Conservation (phyloP, 2,329 filamentous ascomycete genomes). For the Fusarium sp. region DNA sequence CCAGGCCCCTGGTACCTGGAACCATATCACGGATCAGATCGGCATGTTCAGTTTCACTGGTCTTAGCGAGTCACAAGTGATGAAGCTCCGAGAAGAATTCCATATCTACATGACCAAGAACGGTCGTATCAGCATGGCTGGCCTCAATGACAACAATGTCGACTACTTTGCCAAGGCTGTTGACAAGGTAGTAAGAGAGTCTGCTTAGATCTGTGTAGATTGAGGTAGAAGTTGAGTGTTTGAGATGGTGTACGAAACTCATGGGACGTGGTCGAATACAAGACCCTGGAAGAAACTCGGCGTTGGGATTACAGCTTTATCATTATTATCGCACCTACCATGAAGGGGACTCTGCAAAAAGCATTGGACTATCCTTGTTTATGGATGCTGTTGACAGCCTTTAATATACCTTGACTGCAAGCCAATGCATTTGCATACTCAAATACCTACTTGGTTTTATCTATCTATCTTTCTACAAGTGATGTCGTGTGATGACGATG, state of each 20-base stretch:
- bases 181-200: conserved; percentile 75
- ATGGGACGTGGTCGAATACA: conserved; percentile 40
- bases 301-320: conserved; percentile 39
- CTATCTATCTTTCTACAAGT: background rate
- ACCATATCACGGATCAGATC: conserved; percentile 98
- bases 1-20: conserved; percentile 89
- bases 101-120: conserved; percentile 98
- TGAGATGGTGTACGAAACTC: conserved; percentile 36
- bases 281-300: conserved; percentile 36
- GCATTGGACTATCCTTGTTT: conserved; percentile 38
- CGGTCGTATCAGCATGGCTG: conserved; percentile 97
- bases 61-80: conserved; percentile 76
- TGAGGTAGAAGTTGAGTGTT: conserved; percentile 18
- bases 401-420: conserved; percentile 35
- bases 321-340: conserved; percentile 35
- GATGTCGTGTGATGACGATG: conserved; percentile 1
- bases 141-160: conserved; percentile 90
- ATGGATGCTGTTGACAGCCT: conserved; percentile 26
- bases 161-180: conserved; percentile 93
- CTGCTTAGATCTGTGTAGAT: conserved; percentile 26
- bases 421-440: conserved; percentile 24
- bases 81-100: conserved; percentile 72
- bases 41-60: conserved; percentile 99
- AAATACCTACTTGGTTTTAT: background rate
- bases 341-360: conserved; percentile 41